phyloP scores from a whole-genome alignment of 2,329 filamentous ascomycete species.

The Clarireedia hainanense region DNA sequence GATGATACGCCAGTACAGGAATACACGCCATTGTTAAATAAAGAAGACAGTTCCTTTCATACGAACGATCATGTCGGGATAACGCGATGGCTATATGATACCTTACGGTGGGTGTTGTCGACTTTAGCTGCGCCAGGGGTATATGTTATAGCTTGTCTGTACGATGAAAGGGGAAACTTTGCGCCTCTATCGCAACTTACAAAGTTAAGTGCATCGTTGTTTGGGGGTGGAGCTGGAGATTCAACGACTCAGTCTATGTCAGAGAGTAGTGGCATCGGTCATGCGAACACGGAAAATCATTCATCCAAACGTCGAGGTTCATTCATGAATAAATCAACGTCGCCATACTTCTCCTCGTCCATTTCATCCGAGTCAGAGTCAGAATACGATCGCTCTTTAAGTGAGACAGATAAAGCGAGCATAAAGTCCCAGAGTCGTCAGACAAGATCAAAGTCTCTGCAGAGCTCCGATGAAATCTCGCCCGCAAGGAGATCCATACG shows the following conservation, averaged over 20 bases:
- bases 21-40: slow-evolving; percentile 56
- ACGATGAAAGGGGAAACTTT: slow-evolving; percentile 71
- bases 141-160: slow-evolving; percentile 77
- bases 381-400: slow-evolving; percentile 36
- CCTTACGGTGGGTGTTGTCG: slow-evolving; percentile 69
- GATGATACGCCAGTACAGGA: slow-evolving; percentile 42
- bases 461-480: slow-evolving; percentile 54
- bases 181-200: slow-evolving; percentile 67
- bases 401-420: slow-evolving; percentile 16
- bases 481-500: slow-evolving; percentile 74
- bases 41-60: slow-evolving; percentile 32
- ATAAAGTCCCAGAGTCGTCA: slow-evolving; percentile 35
- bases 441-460: slow-evolving; percentile 54
- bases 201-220: slow-evolving; percentile 46
- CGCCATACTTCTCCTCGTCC: slow-evolving; percentile 43
- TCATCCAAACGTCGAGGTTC: slow-evolving; percentile 13
- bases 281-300: slow-evolving; percentile 15
- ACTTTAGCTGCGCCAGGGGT: slow-evolving; percentile 72
- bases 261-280: slow-evolving; percentile 4
- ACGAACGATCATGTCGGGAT: slow-evolving; percentile 45
- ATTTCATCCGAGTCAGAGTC: slow-evolving; percentile 58
- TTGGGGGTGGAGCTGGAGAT: slow-evolving; percentile 33
- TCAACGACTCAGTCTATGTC: slow-evolving; percentile 26
- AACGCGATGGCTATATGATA: slow-evolving; percentile 63
- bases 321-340: slow-evolving; percentile 11